Conservation (phyloP, 371 early-diverging fungal genomes). For the Gilbertella persicaria region DNA sequence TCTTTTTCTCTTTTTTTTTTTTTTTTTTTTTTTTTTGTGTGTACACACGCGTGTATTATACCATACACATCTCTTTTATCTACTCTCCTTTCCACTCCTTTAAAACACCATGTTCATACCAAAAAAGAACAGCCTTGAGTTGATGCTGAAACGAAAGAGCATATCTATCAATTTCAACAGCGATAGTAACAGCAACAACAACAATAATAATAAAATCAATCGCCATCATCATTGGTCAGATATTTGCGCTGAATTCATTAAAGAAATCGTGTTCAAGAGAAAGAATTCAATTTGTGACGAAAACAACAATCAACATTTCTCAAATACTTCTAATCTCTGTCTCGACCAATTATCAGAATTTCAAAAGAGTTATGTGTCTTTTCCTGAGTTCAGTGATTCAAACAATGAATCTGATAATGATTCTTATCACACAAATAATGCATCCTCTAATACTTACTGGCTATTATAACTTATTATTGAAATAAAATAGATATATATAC, state of each 20-base stretch:
- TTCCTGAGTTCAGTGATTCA: constrained; percentile 27
- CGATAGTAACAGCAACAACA: too few species aligned
- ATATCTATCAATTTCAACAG: background rate
- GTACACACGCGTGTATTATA: background rate
- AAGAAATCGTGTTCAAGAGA: constrained; percentile 7
- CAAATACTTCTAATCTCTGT: constrained; percentile 9
- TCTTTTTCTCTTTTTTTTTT: too few species aligned
- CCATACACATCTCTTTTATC: background rate
- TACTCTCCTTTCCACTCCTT: background rate
- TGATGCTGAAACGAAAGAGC: constrained; percentile 1
- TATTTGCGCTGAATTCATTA: constrained; percentile 15
- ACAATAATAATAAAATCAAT: too few species aligned
- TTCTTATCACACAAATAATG: background rate
- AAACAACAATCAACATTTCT: background rate
- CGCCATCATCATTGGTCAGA: constrained; percentile 18
- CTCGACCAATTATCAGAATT: constrained; percentile 25
- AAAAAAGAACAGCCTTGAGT: constrained; percentile 10
- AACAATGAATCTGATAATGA: constrained; percentile 9
- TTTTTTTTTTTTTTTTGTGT: background rate
- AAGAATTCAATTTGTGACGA: background rate
- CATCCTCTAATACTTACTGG: background rate
- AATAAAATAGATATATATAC: background rate
- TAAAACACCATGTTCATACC: constrained; percentile 7
- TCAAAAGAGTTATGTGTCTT: constrained; percentile 28
- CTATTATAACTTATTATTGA: background rate